A percentile compares a stretch with the other conserved stretches of the same genome.
phyloP scores from a whole-genome alignment of 2,329 filamentous ascomycete genomes.

The Colletotrichum sp. region DNA sequence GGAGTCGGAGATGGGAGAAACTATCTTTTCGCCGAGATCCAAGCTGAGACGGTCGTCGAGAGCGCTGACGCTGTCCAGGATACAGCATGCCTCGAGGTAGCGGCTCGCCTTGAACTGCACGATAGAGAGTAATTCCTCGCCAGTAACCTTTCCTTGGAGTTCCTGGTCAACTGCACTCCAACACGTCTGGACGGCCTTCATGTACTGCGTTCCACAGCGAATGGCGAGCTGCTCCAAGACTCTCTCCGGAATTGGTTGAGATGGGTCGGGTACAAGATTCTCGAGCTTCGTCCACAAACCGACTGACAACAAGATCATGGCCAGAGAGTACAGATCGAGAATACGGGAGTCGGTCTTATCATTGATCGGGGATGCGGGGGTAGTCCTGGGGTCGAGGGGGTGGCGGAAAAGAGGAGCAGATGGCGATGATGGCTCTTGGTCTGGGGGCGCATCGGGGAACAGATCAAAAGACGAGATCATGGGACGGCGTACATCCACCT shows the following conservation, averaged over 20 bases:
- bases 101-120: constrained; percentile 61
- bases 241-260: constrained; percentile 60
- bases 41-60: constrained; percentile 58
- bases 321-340: constrained; percentile 74
- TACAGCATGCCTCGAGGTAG: constrained; percentile 66
- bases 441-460: constrained; percentile 58
- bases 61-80: constrained; percentile 62
- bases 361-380: constrained; percentile 49
- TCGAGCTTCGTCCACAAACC: constrained; percentile 76
- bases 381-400: constrained; percentile 63
- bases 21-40: constrained; percentile 40
- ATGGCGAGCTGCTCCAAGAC: constrained; percentile 66
- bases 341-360: constrained; percentile 60
- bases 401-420: constrained; percentile 64
- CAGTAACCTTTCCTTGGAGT: constrained; percentile 46
- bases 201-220: constrained; percentile 75
- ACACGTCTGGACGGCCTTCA: constrained; percentile 75
- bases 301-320: constrained; percentile 74
- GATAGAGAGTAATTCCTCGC: constrained; percentile 56
- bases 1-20: neutral
- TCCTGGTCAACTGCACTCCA: constrained; percentile 73
- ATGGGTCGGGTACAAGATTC: constrained; percentile 49
- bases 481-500: constrained; percentile 69
- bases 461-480: constrained; percentile 77
- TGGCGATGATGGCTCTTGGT: constrained; percentile 27